Conservation (phyloP, 805 yeast genomes). For the Yarrowia porcina region DNA sequence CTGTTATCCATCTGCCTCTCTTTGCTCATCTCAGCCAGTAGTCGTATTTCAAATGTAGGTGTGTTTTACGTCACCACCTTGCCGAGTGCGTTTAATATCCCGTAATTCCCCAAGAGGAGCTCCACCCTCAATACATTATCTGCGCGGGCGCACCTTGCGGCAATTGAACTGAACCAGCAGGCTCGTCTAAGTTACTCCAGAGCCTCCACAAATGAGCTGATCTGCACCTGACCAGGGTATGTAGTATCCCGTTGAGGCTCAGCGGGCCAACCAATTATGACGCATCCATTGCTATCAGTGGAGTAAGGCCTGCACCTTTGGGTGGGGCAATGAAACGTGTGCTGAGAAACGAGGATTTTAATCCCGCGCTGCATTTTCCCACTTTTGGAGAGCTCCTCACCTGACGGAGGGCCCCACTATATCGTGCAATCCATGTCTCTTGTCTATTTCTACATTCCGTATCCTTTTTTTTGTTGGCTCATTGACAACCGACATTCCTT, state of each 20-base stretch:
- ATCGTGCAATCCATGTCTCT: not conserved
- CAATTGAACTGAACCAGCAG: not conserved
- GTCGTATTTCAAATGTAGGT: not conserved
- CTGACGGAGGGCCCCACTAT: not conserved
- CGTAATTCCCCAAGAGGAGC: not conserved
- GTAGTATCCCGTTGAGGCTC: not conserved
- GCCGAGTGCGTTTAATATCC: not conserved
- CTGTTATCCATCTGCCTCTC: not conserved
- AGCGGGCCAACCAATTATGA: conserved; percentile 14
- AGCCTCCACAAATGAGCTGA: conserved; percentile 6
- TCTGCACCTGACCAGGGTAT: conserved; percentile 12
- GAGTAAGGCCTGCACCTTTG: not conserved
- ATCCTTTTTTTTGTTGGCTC: not conserved
- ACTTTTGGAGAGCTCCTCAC: not conserved
- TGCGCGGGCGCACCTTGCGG: not conserved
- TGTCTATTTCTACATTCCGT: not conserved
- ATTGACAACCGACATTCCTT: not conserved
- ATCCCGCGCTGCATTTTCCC: not conserved
- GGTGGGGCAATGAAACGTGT: not conserved
- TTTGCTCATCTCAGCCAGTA: not conserved
- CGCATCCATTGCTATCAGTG: conserved; percentile 13
- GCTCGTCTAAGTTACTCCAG: not conserved
- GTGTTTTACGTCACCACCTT: not conserved
- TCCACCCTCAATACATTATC: not conserved
- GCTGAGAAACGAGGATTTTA: not conserved